Evolutionary conservation across 192 early-diverging fungal genomes (phyloP).

Genomic region (Coemansia sp.): DNA sequence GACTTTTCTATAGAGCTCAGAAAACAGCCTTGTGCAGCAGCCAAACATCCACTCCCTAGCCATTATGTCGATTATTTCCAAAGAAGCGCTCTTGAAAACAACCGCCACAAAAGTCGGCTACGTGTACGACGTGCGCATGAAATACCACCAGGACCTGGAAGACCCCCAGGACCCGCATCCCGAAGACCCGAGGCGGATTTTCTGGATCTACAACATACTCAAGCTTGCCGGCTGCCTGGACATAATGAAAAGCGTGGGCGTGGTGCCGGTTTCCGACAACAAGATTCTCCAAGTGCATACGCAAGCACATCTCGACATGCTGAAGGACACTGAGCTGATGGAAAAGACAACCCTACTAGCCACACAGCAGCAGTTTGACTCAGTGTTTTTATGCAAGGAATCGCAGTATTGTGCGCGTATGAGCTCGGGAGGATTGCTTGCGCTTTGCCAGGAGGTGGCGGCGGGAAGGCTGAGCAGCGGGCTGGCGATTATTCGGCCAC

Average conservation of each 20-base stretch:
- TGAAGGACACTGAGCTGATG: slow-evolving; percentile 49
- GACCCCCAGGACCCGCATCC: slow-evolving; percentile 67
- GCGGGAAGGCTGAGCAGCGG: slow-evolving; percentile 65
- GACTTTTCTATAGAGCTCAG: too few relatives aligned
- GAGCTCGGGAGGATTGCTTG: slow-evolving; percentile 73
- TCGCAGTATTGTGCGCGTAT: slow-evolving; percentile 64
- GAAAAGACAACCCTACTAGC: slow-evolving; percentile 52
- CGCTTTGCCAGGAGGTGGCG: slow-evolving; percentile 69
- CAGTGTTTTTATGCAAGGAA: slow-evolving; percentile 68
- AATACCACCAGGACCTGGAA: slow-evolving; percentile 58
- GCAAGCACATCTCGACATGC: slow-evolving; percentile 37
- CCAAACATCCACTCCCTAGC: too few relatives aligned
- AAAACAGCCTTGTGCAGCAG: too few relatives aligned
- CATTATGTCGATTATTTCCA: too few relatives aligned
- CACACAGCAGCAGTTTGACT: slow-evolving; percentile 55
- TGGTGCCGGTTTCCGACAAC: slow-evolving; percentile 12
- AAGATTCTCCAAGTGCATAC: slow-evolving; percentile 58
- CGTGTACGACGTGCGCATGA: slow-evolving; percentile 63
- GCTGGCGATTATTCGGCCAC: slow-evolving; percentile 86
- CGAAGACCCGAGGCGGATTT: slow-evolving; percentile 73
- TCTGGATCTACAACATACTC: slow-evolving; percentile 61
- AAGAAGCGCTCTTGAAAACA: too few relatives aligned
- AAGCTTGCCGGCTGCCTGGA: slow-evolving; percentile 47
- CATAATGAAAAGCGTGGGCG: slow-evolving; percentile 32
- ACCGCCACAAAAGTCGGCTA: slow-evolving; percentile 33